Conservation (phyloP, 805 yeast genomes). For the Metschnikowia cerradonensis region DNA sequence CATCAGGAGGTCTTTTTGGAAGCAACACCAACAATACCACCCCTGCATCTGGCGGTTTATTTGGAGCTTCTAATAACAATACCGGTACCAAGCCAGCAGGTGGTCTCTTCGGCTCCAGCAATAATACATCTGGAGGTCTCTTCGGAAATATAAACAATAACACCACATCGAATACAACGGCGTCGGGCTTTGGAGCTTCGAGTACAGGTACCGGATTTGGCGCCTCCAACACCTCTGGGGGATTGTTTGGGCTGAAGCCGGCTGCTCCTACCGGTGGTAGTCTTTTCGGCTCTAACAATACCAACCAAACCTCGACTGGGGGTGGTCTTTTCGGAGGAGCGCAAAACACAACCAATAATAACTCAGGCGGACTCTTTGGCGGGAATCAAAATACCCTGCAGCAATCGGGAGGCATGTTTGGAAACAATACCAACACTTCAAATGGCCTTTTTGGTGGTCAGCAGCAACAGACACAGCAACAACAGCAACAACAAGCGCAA, state of each 20-base stretch:
- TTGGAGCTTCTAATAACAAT: slow-evolving; percentile 15
- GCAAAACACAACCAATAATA: slow-evolving; percentile 1
- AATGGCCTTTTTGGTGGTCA: slow-evolving; percentile 14
- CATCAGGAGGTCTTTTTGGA: slow-evolving; percentile 23
- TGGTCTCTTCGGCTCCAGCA: slow-evolving; percentile 3
- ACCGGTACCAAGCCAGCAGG: not conserved
- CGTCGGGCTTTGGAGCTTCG: not conserved
- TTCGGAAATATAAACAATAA: slow-evolving; percentile 24
- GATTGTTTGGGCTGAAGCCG: slow-evolving; percentile 9
- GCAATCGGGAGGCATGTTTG: slow-evolving; percentile 10
- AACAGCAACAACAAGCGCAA: slow-evolving; percentile 42
- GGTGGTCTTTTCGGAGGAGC: slow-evolving; percentile 34
- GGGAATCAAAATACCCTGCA: slow-evolving; percentile 11
- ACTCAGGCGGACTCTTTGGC: slow-evolving; percentile 32
- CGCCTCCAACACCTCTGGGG: slow-evolving; percentile 1
- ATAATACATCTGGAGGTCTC: slow-evolving; percentile 31
- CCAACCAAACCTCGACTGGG: slow-evolving; percentile 6
- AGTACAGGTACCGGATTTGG: slow-evolving; percentile 2
- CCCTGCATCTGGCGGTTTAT: slow-evolving; percentile 29
- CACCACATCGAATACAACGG: slow-evolving; percentile 2
- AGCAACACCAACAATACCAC: slow-evolving; percentile 17
- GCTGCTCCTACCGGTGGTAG: slow-evolving; percentile 9
- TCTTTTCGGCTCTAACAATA: slow-evolving; percentile 8
- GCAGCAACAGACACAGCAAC: slow-evolving; percentile 14
- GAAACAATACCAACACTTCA: slow-evolving; percentile 9